Evolutionary conservation across 768 basidiomycete species (phyloP).

Genomic region (Lactarius psammicola): DNA sequence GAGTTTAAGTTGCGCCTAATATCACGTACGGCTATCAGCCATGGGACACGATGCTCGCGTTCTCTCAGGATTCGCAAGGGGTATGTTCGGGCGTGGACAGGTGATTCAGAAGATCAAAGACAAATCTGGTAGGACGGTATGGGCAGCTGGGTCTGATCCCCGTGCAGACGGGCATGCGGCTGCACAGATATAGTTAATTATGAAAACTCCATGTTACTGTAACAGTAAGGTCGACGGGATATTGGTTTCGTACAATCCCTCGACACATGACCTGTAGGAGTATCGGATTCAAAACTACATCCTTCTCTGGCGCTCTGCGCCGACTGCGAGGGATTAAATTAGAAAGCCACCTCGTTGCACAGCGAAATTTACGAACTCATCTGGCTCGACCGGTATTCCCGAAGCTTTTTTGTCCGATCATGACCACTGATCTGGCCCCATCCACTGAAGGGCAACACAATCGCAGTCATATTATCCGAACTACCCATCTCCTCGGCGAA

Average conservation of each 20-base stretch:
- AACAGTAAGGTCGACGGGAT: not conserved
- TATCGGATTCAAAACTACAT: constrained; percentile 43
- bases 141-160: constrained; percentile 93
- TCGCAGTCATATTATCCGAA: constrained; percentile 88
- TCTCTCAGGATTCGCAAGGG: constrained; percentile 58
- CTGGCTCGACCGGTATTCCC: constrained; percentile 67
- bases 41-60: constrained; percentile 87
- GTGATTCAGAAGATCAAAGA: constrained; percentile 80
- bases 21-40: constrained; percentile 40
- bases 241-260: not conserved
- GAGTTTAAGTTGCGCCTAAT: constrained; percentile 8
- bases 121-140: constrained; percentile 68
- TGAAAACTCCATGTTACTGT: not conserved
- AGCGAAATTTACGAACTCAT: constrained; percentile 32
- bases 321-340: constrained; percentile 42
- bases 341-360: not conserved
- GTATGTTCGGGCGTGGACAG: constrained; percentile 80
- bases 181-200: constrained; percentile 57
- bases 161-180: constrained; percentile 87
- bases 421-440: constrained; percentile 83
- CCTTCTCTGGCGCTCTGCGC: constrained; percentile 62
- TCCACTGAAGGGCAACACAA: constrained; percentile 89
- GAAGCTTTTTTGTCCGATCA: constrained; percentile 77
- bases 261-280: not conserved
- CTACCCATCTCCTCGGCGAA: constrained; percentile 88